Evolutionary conservation across 305 asterid genomes (phyloP).

Genomic region (Lippia alba): DNA sequence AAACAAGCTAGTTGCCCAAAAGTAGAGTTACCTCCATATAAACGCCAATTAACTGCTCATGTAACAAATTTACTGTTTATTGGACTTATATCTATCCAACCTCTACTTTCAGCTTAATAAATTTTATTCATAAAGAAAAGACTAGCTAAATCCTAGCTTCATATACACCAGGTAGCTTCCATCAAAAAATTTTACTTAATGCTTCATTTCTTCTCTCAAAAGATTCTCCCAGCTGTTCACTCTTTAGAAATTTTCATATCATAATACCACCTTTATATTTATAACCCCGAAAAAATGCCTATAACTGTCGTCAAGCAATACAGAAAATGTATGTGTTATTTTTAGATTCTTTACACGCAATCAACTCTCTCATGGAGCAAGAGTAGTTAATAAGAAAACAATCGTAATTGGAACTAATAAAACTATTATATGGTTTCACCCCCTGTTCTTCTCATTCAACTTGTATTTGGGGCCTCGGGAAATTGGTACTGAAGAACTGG

Average conservation of each 20-base stretch:
- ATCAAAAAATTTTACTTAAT: not conserved
- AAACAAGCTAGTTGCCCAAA: too few relatives aligned
- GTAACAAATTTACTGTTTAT: not conserved
- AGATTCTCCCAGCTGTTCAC: not conserved
- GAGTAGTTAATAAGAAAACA: not conserved
- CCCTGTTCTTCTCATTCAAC: slow-evolving; percentile 2
- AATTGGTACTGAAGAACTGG: not conserved
- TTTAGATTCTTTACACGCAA: not conserved
- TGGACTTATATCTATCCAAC: not conserved
- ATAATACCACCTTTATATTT: not conserved
- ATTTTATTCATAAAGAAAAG: not conserved
- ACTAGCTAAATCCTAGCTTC: not conserved
- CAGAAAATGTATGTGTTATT: too few relatives aligned
- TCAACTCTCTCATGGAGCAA: not conserved
- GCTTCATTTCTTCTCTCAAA: not conserved
- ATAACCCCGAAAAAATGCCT: too few relatives aligned
- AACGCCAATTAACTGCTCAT: not conserved
- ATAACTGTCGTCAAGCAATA: too few relatives aligned
- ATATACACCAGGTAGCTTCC: not conserved
- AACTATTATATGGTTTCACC: not conserved
- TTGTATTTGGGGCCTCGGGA: not conserved
- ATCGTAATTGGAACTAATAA: slow-evolving; percentile 4
- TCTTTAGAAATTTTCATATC: slow-evolving; percentile 4
- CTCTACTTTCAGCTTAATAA: not conserved
- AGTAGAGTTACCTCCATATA: not conserved